Base-by-base conservation (phyloP, 2,329 filamentous ascomycete genomes). In the Aspergillus jensenii region DNA sequence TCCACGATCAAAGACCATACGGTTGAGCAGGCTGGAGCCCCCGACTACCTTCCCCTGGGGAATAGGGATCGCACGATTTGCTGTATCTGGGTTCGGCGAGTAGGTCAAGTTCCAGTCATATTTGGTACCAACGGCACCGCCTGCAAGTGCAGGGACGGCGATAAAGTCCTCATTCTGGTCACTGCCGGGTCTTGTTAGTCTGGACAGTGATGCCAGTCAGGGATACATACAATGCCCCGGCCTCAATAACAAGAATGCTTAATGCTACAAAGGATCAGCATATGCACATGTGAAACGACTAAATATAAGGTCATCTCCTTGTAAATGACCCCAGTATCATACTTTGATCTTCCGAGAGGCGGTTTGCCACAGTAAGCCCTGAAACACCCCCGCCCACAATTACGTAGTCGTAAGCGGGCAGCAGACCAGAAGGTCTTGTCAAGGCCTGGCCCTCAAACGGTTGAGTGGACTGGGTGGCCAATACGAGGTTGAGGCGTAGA, bases 31-130 rank as follows among this genome's bases (percentile, higher is more conserved):
- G 31, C 53, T 56, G 11, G 53, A 56, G 4, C 58, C 58, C 6
- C 58, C 53, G 17, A 59, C 41, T 19, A 33, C 48, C 25, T 56
- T 53, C 3, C 53, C 58, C 27, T 52, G 49, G 4, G 54, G 54
- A 14, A 57, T 52, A 7, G 49, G 8, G 6, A 52, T 11, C 14
- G 41, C 12, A 19, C 57, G 57, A n/a, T 52, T 48, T 12, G 23
- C 48, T 2, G 27, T 14, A 5, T 59, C 52, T 8, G 52, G 37
- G 27, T 59, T 55, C 21, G 1, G 1, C 40, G 31, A 41, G 17
- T 55, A 56, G 12, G 57, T 59, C 19, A 56, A 31, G 31, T 59
- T 59, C 57, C 57, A 59, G 52, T 59, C 57, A 35, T 56, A 59
- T 7, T 37, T 14, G n/a, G 58, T 49, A 15, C 25, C 58, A 11